Conservation (phyloP, 495 filamentous ascomycete species). For the Corynascus novoguineensis region DNA sequence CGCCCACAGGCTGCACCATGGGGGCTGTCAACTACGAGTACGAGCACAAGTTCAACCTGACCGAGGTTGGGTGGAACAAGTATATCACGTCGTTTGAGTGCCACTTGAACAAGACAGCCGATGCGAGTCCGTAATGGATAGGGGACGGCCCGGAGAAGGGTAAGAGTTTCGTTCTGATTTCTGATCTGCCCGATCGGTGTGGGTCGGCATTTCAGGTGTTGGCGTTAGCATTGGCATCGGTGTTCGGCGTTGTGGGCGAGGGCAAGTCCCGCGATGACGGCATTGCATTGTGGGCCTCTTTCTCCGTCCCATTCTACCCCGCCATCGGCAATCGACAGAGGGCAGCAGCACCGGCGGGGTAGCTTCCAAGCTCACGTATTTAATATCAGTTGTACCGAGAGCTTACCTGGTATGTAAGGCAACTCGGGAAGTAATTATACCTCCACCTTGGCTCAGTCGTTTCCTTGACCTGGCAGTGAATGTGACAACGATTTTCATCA, state of each 20-base stretch:
- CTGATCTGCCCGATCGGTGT: neutral
- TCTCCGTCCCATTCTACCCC: conserved; percentile 6
- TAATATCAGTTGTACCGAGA: too few species aligned
- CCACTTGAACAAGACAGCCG: conserved; percentile 21
- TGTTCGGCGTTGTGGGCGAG: conserved; percentile 7
- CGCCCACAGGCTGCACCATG: conserved; percentile 43
- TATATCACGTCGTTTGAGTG: conserved; percentile 38
- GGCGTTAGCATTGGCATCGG: conserved; percentile 10
- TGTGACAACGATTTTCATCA: neutral
- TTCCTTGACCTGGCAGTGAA: neutral
- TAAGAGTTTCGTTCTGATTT: neutral
- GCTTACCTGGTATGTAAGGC: neutral
- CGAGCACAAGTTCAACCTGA: conserved; percentile 35
- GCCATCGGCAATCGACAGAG: conserved; percentile 14
- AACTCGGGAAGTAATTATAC: neutral
- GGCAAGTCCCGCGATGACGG: conserved; percentile 9
- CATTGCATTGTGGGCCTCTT: neutral
- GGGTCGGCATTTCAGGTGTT: neutral
- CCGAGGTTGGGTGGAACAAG: conserved; percentile 32
- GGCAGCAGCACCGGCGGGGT: conserved; percentile 4
- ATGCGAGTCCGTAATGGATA: neutral
- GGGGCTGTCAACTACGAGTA: conserved; percentile 30
- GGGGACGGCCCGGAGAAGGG: too few species aligned
- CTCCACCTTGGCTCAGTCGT: neutral
- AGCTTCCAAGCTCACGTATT: too few species aligned